Evolutionary conservation across 345 rosid species (phyloP), one percentile per base, ranked within the genome.

Genomic region (Salix purpurea): DNA sequence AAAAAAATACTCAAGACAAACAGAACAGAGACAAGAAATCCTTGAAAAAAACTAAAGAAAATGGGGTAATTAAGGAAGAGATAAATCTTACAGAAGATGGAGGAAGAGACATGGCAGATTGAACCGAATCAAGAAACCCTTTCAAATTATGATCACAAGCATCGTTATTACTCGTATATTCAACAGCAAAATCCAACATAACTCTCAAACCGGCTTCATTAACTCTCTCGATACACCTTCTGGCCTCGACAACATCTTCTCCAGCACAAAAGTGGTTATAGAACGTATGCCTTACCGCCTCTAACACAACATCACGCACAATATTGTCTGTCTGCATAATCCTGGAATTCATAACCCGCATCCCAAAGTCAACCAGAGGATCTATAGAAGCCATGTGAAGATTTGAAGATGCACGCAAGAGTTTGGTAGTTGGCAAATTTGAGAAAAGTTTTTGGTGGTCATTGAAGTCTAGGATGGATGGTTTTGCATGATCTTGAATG

Each of bases 231-330:
- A 90, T 79, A 60, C 86, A 85, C 26, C 77, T 32, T 3, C 67
- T 85, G 0, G 88, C 94, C 75, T 89, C 93, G 13, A 37, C 48
- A 2, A 81, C 76, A 15, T 75, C 79, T 76, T 91, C 97, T 7
- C 99, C 99, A 5, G 91, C 97, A 28, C 97, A 93, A 48, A 95
- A 95, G 60, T 95, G 99, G 69, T 90, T 91, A 44, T 85, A 93
- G 56, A 93, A 88, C n/a, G 90, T 93, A 7, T 76, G 80, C 79
- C 85, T 86, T 1, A 93, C 79, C 10, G 78, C 46, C 19, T 69
- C 76, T 46, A 80, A 64, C 26, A 95, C 80, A 28, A 77, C 26
- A 18, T 82, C 88, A 23, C 97, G 88, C 15, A 84, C 69, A 62
- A 84, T 19, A 19, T 81, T 18, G 16, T 83, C 69, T 1, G 73